phyloP scores from a whole-genome alignment of 2,329 filamentous ascomycete species.

The Trichophyton verrucosum region DNA sequence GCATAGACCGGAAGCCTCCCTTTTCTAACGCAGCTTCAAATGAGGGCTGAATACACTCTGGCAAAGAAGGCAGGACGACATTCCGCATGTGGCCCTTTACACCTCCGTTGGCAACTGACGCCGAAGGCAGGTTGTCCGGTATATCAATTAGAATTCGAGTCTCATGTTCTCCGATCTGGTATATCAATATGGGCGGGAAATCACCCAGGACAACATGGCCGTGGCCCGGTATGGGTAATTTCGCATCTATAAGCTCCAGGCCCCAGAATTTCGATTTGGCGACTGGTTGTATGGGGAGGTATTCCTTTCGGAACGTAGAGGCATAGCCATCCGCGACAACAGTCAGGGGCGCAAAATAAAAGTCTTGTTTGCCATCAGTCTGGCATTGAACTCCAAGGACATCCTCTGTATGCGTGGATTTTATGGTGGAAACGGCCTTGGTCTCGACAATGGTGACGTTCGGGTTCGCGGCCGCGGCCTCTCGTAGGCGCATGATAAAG shows the following conservation, averaged over 20 bases:
- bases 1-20: conserved; percentile 78
- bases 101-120: conserved; percentile 61
- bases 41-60: conserved; percentile 55
- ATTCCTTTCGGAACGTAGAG: conserved; percentile 77
- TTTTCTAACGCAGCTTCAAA: conserved; percentile 66
- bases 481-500: conserved; percentile 73
- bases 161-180: conserved; percentile 93
- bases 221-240: conserved; percentile 60
- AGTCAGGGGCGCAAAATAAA: conserved; percentile 79
- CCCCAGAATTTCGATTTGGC: conserved; percentile 85
- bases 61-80: conserved; percentile 65
- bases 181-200: conserved; percentile 69
- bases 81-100: conserved; percentile 74
- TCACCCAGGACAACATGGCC: conserved; percentile 82
- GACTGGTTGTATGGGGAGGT: conserved; percentile 53
- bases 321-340: conserved; percentile 86
- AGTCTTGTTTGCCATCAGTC: conserved; percentile 55
- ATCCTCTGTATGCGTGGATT: conserved; percentile 53
- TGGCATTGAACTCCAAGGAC: conserved; percentile 71
- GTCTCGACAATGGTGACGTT: conserved; percentile 90
- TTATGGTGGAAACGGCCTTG: conserved; percentile 64
- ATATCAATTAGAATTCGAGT: conserved; percentile 84
- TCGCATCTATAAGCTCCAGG: conserved; percentile 78
- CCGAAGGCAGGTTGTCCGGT: conserved; percentile 61
- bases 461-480: conserved; percentile 57